Conservation (phyloP, 768 basidiomycete genomes). For the Tricholomella constricta region DNA sequence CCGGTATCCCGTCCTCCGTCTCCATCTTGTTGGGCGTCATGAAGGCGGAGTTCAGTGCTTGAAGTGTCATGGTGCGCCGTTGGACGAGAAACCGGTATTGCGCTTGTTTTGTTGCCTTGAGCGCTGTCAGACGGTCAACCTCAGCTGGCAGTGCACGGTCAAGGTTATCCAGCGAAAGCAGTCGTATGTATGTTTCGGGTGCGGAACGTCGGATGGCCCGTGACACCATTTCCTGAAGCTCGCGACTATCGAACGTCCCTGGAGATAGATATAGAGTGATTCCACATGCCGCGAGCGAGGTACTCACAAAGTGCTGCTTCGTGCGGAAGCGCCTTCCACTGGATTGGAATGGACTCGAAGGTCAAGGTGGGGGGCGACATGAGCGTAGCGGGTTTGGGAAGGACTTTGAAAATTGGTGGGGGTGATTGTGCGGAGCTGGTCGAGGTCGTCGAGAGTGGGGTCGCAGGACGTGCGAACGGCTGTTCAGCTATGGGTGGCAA, state of each 20-base stretch:
- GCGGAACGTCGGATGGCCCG: slow-evolving; percentile 70
- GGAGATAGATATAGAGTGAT: slow-evolving; percentile 4
- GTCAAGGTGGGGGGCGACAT: slow-evolving; percentile 51
- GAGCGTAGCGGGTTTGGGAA: slow-evolving; percentile 35
- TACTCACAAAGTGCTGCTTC: slow-evolving; percentile 63
- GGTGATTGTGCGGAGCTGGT: slow-evolving; percentile 3
- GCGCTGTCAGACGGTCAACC: slow-evolving; percentile 52
- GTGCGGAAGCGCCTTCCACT: slow-evolving; percentile 68
- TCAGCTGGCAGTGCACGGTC: slow-evolving; percentile 63
- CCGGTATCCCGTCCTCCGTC: slow-evolving; percentile 37
- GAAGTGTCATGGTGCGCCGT: slow-evolving; percentile 68
- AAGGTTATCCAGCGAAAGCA: slow-evolving; percentile 63
- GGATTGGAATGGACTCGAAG: slow-evolving; percentile 58
- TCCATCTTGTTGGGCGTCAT: slow-evolving; percentile 34
- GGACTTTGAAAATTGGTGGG: slow-evolving; percentile 11
- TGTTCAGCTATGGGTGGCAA: slow-evolving; percentile 18
- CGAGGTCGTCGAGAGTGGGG: background rate
- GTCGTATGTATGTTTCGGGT: slow-evolving; percentile 68
- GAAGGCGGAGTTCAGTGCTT: slow-evolving; percentile 62
- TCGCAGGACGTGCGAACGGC: slow-evolving; percentile 8
- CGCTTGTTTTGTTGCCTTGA: slow-evolving; percentile 58
- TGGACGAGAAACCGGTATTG: slow-evolving; percentile 70
- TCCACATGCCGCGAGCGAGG: background rate
- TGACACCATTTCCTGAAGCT: slow-evolving; percentile 73
- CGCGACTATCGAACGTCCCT: slow-evolving; percentile 61